Base-by-base conservation (phyloP, 2,329 filamentous ascomycete genomes). In the Diplodia seriata region DNA sequence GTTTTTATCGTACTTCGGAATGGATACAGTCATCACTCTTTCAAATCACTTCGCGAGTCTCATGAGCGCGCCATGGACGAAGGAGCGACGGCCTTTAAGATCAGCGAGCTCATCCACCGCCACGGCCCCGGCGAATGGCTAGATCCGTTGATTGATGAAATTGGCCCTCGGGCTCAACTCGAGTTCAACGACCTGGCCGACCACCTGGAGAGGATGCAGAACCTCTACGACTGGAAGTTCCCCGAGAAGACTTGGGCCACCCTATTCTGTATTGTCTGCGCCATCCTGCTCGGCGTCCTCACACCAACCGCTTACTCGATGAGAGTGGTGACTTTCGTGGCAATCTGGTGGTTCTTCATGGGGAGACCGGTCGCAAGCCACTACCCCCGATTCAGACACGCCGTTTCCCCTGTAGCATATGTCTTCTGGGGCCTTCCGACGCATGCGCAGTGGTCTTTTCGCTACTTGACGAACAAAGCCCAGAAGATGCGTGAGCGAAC, bases 391-490 rank as follows among this genome's bases (percentile, higher is more conserved):
- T 80, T 80, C 69, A 70, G 79, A 33, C 74, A 76, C 57, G 68
- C 79, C 3, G 74, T 79, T 31, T 76, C 74, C 49, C 75, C 76
- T 1, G 70, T 79, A 29, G 74, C 75, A 55, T 81, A 77, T 75
- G 70, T 76, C 4, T 76, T 79, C 51, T 80, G 78, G 79, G 76
- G 77, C 55, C 77, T 80, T 33, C 79, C 79, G 2, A 79, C 77
- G 5, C 72, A 80, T 66, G 74, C 74, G 0, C 73, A 76, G 61
- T 75, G 76, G 76, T 73, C 74, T 1, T 75, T 77, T 63, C 69
- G 69, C 36, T 76, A 77, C 55, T 68, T 78, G 8, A 70, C 74
- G 29, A 69, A 70, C 12, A 69, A 74, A 66, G 76, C 76, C 7
- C 73, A 76, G 56, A 68, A 72, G 20, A 73, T 68, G 3, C 73